These are phyloP conservation scores for Lactifluus rugatus DNA, from an alignment of 768 basidiomycete genomes.

Conservation along the genomic window DNA sequence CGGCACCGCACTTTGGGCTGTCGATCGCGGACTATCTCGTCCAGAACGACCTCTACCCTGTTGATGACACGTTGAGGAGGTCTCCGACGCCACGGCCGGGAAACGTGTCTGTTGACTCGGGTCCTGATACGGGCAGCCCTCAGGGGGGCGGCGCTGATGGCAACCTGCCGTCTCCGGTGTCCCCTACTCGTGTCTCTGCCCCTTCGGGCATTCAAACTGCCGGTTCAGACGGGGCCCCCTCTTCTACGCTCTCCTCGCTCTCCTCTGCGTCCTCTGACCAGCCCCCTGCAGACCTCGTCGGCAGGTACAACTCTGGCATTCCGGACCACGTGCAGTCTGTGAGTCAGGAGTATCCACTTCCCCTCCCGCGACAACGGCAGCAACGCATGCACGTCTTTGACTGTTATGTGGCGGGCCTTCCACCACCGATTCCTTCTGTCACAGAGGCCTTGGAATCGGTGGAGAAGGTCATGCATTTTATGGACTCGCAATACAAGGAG, in stretches of 20 bases:
- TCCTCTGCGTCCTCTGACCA: conserved; percentile 14
- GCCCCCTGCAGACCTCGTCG: conserved; percentile 9
- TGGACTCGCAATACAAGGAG: conserved; percentile 37
- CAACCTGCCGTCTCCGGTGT: conserved; percentile 9
- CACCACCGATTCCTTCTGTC: conserved; percentile 28
- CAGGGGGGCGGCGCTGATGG: conserved; percentile 12
- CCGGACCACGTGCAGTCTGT: conserved; percentile 14
- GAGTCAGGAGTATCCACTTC: conserved; percentile 10
- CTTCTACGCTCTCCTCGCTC: conserved; percentile 14
- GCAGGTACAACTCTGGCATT: conserved; percentile 9
- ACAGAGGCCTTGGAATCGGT: conserved; percentile 45
- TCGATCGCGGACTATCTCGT: conserved; percentile 18
- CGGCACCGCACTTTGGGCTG: conserved; percentile 9
- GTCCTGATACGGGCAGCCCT: not conserved
- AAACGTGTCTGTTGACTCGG: conserved; percentile 11
- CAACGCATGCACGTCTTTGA: conserved; percentile 18
- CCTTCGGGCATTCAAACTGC: conserved; percentile 12
- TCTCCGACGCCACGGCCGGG: conserved; percentile 13
- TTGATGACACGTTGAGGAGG: conserved; percentile 17
- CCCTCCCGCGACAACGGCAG: conserved; percentile 10
- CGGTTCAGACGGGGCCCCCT: conserved; percentile 8
- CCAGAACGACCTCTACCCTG: conserved; percentile 12
- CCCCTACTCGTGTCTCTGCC: conserved; percentile 4
- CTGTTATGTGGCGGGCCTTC: conserved; percentile 6
- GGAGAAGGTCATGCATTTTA: conserved; percentile 42